These are phyloP conservation scores for Colletotrichum nymphaeae DNA, from an alignment of 2,329 filamentous ascomycete species.

Conservation along the genomic window DNA sequence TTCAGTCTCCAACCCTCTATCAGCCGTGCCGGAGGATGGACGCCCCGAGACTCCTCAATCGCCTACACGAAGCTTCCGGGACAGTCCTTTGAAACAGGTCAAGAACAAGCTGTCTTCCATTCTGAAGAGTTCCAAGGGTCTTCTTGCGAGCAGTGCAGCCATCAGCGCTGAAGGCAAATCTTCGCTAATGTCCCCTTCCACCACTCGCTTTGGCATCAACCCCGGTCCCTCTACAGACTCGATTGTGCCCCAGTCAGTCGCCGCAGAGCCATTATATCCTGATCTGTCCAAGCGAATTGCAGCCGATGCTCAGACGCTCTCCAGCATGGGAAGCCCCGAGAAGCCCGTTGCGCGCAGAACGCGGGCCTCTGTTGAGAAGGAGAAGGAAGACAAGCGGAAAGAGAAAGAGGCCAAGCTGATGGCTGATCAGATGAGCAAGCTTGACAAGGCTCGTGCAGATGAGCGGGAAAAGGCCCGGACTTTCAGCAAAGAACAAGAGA, in stretches of 20 bases:
- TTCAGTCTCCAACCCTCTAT: slow-evolving; percentile 68
- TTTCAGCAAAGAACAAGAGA: slow-evolving; percentile 69
- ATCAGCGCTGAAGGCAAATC: slow-evolving; percentile 72
- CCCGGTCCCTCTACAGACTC: slow-evolving; percentile 61
- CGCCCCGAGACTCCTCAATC: slow-evolving; percentile 66
- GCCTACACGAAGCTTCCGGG: slow-evolving; percentile 67
- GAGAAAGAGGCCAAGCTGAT: slow-evolving; percentile 73
- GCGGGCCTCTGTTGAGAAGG: slow-evolving; percentile 69
- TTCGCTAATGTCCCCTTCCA: slow-evolving; percentile 66
- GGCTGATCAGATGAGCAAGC: slow-evolving; percentile 69
- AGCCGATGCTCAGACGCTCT: slow-evolving; percentile 39
- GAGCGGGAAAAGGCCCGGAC: slow-evolving; percentile 75
- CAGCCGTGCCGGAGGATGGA: slow-evolving; percentile 58
- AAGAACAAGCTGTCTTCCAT: slow-evolving; percentile 95
- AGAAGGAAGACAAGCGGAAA: slow-evolving; percentile 73
- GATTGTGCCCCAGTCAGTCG: slow-evolving; percentile 46
- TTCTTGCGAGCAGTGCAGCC: slow-evolving; percentile 82
- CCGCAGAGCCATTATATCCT: slow-evolving; percentile 55
- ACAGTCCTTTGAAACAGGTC: slow-evolving; percentile 89
- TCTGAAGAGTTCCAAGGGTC: slow-evolving; percentile 85
- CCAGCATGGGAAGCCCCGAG: slow-evolving; percentile 54
- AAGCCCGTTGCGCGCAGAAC: slow-evolving; percentile 60
- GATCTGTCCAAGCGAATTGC: slow-evolving; percentile 54
- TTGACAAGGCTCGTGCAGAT: slow-evolving; percentile 76
- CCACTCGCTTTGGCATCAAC: slow-evolving; percentile 57